Conservation (phyloP, 306 rosid genomes). For the Dicorynia guianensis region DNA sequence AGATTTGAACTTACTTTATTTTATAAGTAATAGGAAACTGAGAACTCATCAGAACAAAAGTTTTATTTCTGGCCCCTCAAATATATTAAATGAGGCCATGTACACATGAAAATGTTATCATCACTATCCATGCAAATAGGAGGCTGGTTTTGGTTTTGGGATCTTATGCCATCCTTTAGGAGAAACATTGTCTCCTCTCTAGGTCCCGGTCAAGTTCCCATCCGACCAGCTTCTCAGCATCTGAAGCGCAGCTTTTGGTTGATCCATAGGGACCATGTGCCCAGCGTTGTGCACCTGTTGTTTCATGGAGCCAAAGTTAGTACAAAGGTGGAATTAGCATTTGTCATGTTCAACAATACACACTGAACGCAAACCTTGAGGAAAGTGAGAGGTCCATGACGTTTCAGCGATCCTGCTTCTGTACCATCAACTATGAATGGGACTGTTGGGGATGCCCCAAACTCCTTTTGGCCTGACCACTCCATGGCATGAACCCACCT, state of each 20-base stretch:
- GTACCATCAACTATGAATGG: constrained; percentile 70
- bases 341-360: not conserved
- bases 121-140: constrained; percentile 30
- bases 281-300: constrained; percentile 78
- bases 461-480: constrained; percentile 85
- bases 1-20: not conserved
- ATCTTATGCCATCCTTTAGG: constrained; percentile 47
- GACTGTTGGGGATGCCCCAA: constrained; percentile 50
- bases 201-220: constrained; percentile 55
- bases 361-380: constrained; percentile 66
- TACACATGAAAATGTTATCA: constrained; percentile 16
- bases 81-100: not conserved
- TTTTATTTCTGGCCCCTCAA: constrained; percentile 2
- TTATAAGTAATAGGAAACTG: not conserved
- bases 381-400: constrained; percentile 83
- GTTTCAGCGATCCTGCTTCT: constrained; percentile 78
- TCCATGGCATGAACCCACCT: constrained; percentile 90
- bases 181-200: constrained; percentile 41
- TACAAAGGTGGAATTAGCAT: constrained; percentile 30
- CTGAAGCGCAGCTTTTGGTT: constrained; percentile 79
- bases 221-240: constrained; percentile 85
- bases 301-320: constrained; percentile 28
- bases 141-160: constrained; percentile 23
- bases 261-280: constrained; percentile 97
- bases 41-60: not conserved